Evolutionary conservation across 768 basidiomycete genomes (phyloP), one percentile per base, ranked within the genome.

Genomic region (Jaapia argillacea): DNA sequence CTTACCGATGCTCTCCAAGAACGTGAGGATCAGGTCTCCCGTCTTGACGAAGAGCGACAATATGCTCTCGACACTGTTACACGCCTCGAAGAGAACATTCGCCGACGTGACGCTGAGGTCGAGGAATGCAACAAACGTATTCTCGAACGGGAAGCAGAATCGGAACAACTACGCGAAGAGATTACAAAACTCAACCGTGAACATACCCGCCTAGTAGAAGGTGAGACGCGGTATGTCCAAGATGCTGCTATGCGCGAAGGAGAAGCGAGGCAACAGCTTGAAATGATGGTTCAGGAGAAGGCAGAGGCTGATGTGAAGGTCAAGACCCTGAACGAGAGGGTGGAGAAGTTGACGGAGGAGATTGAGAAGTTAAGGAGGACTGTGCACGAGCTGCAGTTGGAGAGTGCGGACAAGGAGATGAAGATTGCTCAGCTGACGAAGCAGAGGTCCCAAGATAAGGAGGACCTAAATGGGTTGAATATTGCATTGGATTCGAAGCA

Each of bases 401-500:
- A 86, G 54, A 90, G 85, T 53, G 85, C 90, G 7, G 79, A 81
- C 45, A 85, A 82, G 64, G 91, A 93, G 49, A 72, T 93, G 27
- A 83, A 81, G 56, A 71, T 92, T 33, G 66, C 78, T 12, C 81
- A 85, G 52, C 60, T 88, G 41, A 72, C 70, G 48, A 87, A 85
- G 62, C 70, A 81, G 52, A 68, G 74, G 28, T 65, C 67, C 0
- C 69, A 79, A 54, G 74, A 83, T 48, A 80, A 82, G 59, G 83
- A 91, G 35, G 91, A 94, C 59, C 58, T 85, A 18, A 62, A 74
- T 39, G 84, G 86, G n/a, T 63, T 94, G 52, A 92, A 94, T 53
- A 90, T 93, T 26, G 92, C 91, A 0, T 63, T 96, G 43, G 89
- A 93, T 60, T 81, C 89, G 21, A 96, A 96, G 63, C 92, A 96